Conservation (phyloP, 2,329 filamentous ascomycete species). For the Clarireedia monteithiana region DNA sequence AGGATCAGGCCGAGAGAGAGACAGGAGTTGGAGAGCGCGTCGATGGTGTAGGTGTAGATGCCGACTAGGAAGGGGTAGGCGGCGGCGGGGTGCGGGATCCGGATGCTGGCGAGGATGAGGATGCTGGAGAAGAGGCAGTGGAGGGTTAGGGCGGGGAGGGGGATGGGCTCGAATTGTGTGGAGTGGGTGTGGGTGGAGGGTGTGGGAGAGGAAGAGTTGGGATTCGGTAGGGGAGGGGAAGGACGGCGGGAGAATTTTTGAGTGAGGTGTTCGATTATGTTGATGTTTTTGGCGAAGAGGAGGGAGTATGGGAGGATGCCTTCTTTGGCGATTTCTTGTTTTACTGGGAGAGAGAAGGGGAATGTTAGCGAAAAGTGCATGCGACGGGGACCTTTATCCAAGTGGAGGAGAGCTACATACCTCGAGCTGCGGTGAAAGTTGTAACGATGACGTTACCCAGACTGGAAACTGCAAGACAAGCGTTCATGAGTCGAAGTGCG, state of each 20-base stretch:
- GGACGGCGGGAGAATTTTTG: conserved; percentile 12
- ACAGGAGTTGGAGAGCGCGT: conserved; percentile 25
- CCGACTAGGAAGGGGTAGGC: conserved; percentile 9
- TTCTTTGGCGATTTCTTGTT: conserved; percentile 54
- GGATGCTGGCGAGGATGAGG: conserved; percentile 10
- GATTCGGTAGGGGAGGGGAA: too few relatives aligned
- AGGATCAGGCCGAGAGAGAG: conserved; percentile 9
- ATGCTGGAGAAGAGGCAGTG: conserved; percentile 13
- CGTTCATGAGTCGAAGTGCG: conserved; percentile 32
- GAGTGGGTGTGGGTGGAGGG: not conserved
- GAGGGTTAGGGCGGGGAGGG: conserved; percentile 18
- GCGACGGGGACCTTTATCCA: not conserved
- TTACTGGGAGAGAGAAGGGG: conserved; percentile 30
- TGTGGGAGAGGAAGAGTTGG: too few relatives aligned
- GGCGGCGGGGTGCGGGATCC: not conserved
- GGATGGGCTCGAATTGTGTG: not conserved
- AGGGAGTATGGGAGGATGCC: conserved; percentile 38
- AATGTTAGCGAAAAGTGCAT: not conserved
- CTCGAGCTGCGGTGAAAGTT: conserved; percentile 45
- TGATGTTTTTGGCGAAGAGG: conserved; percentile 39
- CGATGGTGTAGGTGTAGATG: conserved; percentile 35
- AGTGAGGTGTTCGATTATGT: conserved; percentile 19
- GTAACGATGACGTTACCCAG: conserved; percentile 42
- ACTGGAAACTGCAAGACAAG: conserved; percentile 44
- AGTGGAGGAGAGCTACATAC: not conserved